Percentiles rank a stretch among this genome's conserved stretches.
phyloP scores from a whole-genome alignment of 805 yeast genomes.

The Ogataea populi-albae region DNA sequence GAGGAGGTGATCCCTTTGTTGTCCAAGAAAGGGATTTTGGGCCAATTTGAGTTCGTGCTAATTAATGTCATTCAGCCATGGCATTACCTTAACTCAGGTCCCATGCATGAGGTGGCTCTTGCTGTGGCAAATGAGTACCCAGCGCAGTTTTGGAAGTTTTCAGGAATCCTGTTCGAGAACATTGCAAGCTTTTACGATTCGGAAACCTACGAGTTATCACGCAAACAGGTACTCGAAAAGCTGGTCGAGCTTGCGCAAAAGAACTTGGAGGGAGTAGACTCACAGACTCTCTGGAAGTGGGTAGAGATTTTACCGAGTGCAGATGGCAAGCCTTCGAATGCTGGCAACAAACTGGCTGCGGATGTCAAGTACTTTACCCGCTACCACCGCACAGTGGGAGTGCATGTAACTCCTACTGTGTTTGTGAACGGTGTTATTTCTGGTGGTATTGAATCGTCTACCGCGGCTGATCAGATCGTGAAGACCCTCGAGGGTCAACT shows the following conservation, averaged over 20 bases:
- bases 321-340: slow-evolving; percentile 40
- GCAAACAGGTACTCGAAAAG: slow-evolving; percentile 53
- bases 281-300: slow-evolving; percentile 30
- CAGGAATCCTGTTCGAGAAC: slow-evolving; percentile 53
- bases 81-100: slow-evolving; percentile 69
- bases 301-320: slow-evolving; percentile 31
- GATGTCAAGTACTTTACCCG: slow-evolving; percentile 75
- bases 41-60: slow-evolving; percentile 57
- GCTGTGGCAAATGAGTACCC: slow-evolving; percentile 64
- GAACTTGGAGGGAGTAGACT: slow-evolving; percentile 36
- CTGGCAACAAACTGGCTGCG: slow-evolving; percentile 54
- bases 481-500: slow-evolving; percentile 34
- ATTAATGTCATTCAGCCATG: slow-evolving; percentile 85
- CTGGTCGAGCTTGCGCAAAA: slow-evolving; percentile 47
- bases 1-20: slow-evolving; percentile 52
- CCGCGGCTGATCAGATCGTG: slow-evolving; percentile 45
- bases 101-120: slow-evolving; percentile 67
- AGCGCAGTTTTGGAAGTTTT: slow-evolving; percentile 53
- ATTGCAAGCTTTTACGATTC: slow-evolving; percentile 60
- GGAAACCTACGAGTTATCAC: slow-evolving; percentile 48
- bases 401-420: slow-evolving; percentile 85
- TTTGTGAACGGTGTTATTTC: slow-evolving; percentile 64
- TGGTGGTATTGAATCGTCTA: slow-evolving; percentile 59
- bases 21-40: slow-evolving; percentile 39
- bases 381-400: slow-evolving; percentile 70